Evolutionary conservation across 495 filamentous ascomycete genomes (phyloP).

Genomic region (Terfezia boudieri): DNA sequence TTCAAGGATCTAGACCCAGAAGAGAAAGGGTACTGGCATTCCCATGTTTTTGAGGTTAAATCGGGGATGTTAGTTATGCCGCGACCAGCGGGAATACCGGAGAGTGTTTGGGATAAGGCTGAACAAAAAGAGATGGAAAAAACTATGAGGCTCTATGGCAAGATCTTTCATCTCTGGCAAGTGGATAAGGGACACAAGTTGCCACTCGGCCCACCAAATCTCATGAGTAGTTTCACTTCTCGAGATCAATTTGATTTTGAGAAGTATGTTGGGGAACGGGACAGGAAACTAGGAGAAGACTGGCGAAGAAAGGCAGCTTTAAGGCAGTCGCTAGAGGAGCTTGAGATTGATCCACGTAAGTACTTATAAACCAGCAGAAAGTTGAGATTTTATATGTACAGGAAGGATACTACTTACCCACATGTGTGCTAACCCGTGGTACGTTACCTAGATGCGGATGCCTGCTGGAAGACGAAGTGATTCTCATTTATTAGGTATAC

Average conservation of each 20-base stretch:
- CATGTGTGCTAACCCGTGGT: too few relatives aligned
- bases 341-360: slow-evolving; percentile 35
- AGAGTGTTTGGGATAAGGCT: slow-evolving; percentile 42
- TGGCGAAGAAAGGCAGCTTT: slow-evolving; percentile 37
- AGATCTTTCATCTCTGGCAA: slow-evolving; percentile 82
- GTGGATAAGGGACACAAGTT: slow-evolving; percentile 55
- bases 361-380: slow-evolving; percentile 4
- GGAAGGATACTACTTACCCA: too few relatives aligned
- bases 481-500: not conserved
- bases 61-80: slow-evolving; percentile 75
- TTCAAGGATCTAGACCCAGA: slow-evolving; percentile 39
- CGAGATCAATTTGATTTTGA: slow-evolving; percentile 39
- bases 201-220: slow-evolving; percentile 47
- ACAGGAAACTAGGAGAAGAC: slow-evolving; percentile 41
- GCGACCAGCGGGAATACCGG: slow-evolving; percentile 32
- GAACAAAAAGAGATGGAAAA: slow-evolving; percentile 65
- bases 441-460: not conserved
- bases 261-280: slow-evolving; percentile 36
- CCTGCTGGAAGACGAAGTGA: not conserved
- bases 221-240: slow-evolving; percentile 55
- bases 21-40: slow-evolving; percentile 60
- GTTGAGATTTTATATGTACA: not conserved
- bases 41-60: slow-evolving; percentile 72
- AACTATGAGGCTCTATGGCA: slow-evolving; percentile 53
- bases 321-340: slow-evolving; percentile 35